phyloP scores from a whole-genome alignment of 257 asterid genomes.

The Cynanchum wilfordii region DNA sequence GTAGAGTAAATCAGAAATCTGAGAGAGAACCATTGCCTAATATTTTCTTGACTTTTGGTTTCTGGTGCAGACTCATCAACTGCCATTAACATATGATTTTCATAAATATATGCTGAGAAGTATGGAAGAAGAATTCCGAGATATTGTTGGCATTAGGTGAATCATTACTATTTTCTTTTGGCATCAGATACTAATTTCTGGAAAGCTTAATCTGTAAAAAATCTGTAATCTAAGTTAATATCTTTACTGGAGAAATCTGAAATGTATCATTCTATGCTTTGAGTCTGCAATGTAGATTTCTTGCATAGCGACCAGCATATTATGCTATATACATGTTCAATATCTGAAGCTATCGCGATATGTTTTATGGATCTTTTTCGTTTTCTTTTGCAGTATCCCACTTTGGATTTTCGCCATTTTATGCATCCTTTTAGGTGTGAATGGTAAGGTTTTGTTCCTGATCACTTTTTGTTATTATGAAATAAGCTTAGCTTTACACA shows the following conservation, averaged over 20 bases:
- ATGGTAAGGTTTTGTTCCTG: slow-evolving; percentile 26
- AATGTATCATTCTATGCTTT: neutral
- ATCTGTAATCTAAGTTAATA: neutral
- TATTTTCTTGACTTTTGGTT: slow-evolving; percentile 11
- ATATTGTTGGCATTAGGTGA: slow-evolving; percentile 93
- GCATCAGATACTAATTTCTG: neutral
- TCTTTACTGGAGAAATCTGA: neutral
- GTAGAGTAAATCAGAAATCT: neutral
- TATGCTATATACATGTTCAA: neutral
- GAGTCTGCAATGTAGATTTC: neutral
- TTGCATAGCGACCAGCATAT: neutral
- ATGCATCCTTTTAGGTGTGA: slow-evolving; percentile 37
- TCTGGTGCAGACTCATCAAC: slow-evolving; percentile 71
- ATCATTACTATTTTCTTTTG: neutral
- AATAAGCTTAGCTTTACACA: neutral
- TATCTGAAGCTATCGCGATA: neutral
- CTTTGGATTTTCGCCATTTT: slow-evolving; percentile 45
- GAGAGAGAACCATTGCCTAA: neutral
- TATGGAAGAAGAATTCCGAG: slow-evolving; percentile 97
- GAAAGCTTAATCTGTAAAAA: neutral
- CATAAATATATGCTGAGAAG: slow-evolving; percentile 95
- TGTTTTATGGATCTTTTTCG: slow-evolving; percentile 5
- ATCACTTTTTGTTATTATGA: neutral
- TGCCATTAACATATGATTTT: slow-evolving; percentile 81
- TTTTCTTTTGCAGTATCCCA: slow-evolving; percentile 36